Base-by-base conservation (phyloP, 805 yeast species). In the Lipomyces anomalus region DNA sequence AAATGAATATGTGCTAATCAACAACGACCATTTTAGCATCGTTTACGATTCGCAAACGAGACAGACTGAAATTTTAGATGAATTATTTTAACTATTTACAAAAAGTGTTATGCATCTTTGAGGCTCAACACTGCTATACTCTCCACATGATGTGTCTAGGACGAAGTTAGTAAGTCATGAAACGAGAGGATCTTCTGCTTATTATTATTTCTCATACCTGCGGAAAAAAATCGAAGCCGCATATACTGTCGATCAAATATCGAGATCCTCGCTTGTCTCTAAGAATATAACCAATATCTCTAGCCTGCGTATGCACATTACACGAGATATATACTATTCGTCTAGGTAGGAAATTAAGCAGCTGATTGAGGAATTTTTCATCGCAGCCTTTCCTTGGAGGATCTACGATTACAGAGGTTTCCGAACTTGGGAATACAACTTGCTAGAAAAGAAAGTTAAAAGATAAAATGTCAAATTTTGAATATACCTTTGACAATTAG, bases 321-420 rank as follows among this genome's bases (percentile, higher is more conserved):
- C 98, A 92, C 51, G 95, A 86, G 46, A 92, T 84, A 67, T 92
- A 92, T n/a, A 92, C 94, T 44, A 92, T 79, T 57, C 80, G 80
- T 13, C 83, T 83, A 2, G 98, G 97, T 51, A 76, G 71, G 66
- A 84, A 92, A 18, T 72, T 85, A 18, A 92, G 75, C 46, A 92
- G 71, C 67, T 92, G 98, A 55, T 82, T 79, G 65, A 92, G 71
- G 61, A 92, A 92, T 6, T 79, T 78, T 42, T 80, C 84, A 64
- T 89, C 97, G 65, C 97, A 90, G 1, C 98, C 98, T 65, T 90
- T 92, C 64, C 98, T 79, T 35, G 97, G 95, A 3, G 98, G 98
- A 65, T 92, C 98, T 59, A 92, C 75, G 47, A 92, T 88, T 30
- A 92, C 92, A 7, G 95, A 79, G 0, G 97, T 92, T 57, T 80